phyloP scores from a whole-genome alignment of 2,329 filamentous ascomycete species.

The Endocalyx cinctus region DNA sequence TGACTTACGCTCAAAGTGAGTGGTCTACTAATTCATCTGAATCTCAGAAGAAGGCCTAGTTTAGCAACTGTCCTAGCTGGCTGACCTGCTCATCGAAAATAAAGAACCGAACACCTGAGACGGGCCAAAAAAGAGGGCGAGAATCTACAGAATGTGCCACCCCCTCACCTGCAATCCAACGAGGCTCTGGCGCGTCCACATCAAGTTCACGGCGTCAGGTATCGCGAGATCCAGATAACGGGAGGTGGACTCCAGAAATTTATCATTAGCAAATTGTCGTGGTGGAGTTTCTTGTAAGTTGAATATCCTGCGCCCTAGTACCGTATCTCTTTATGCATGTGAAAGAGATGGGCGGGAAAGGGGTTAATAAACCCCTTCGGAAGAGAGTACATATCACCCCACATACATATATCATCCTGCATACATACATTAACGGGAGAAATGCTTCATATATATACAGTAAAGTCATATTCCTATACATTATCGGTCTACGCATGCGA shows the following conservation, averaged over 20 bases:
- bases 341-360: too few species aligned
- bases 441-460: too few species aligned
- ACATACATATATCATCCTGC: too few species aligned
- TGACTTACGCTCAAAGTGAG: slow-evolving; percentile 69
- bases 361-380: too few species aligned
- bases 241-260: slow-evolving; percentile 65
- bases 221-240: slow-evolving; percentile 68
- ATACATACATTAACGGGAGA: too few species aligned
- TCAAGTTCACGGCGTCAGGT: slow-evolving; percentile 59
- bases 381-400: too few species aligned
- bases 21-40: neutral
- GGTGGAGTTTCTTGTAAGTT: slow-evolving; percentile 58
- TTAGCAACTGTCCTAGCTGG: too few species aligned
- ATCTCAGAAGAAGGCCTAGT: too few species aligned
- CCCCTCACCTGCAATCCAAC: slow-evolving; percentile 43
- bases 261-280: slow-evolving; percentile 64
- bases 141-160: slow-evolving; percentile 37
- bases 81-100: too few species aligned
- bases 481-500: slow-evolving; percentile 61
- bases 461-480: slow-evolving; percentile 52
- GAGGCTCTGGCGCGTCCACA: slow-evolving; percentile 48
- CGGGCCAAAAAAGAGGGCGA: slow-evolving; percentile 58
- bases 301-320: too few species aligned
- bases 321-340: too few species aligned
- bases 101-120: slow-evolving; percentile 67